A percentile compares a stretch with the other conserved stretches of the same genome.
phyloP scores from a whole-genome alignment of 495 filamentous ascomycete genomes.

The Diplogelasinospora grovesii region DNA sequence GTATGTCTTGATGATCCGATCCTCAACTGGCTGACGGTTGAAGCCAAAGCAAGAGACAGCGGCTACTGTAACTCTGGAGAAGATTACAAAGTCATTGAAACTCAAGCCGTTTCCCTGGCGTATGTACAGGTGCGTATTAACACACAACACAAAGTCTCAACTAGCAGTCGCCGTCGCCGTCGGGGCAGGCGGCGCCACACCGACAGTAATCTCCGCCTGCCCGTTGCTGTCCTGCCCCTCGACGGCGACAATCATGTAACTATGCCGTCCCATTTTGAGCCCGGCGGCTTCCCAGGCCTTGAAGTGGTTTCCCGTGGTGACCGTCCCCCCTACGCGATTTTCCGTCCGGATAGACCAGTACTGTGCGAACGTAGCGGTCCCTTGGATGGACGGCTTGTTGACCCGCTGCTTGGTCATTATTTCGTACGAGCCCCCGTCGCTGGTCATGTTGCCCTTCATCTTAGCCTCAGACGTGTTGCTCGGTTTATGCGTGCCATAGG shows the following conservation, averaged over 20 bases:
- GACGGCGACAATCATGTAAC: conserved; percentile 49
- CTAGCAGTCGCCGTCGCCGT: not conserved
- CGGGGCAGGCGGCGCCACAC: conserved; percentile 16
- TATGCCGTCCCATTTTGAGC: conserved; percentile 40
- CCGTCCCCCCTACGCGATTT: conserved; percentile 30
- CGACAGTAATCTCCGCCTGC: conserved; percentile 29
- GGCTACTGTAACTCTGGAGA: too few relatives aligned
- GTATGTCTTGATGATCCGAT: too few relatives aligned
- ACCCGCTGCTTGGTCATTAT: conserved; percentile 47
- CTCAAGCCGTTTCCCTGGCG: too few relatives aligned
- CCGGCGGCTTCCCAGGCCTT: conserved; percentile 41
- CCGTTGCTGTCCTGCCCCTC: conserved; percentile 41
- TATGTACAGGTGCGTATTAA: too few relatives aligned
- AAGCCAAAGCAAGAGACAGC: too few relatives aligned
- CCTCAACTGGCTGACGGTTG: too few relatives aligned
- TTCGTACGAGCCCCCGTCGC: conserved; percentile 51
- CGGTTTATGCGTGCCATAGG: conserved; percentile 51
- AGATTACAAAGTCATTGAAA: too few relatives aligned
- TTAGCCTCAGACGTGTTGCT: conserved; percentile 30
- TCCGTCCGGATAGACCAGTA: conserved; percentile 48
- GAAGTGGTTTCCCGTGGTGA: conserved; percentile 45
- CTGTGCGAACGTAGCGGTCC: conserved; percentile 55
- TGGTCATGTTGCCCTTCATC: conserved; percentile 45
- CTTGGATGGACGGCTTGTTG: conserved; percentile 52
- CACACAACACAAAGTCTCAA: not conserved